phyloP scores from a whole-genome alignment of 225 moss, liverwort and hornwort species.

The Takakia lepidozioides region DNA sequence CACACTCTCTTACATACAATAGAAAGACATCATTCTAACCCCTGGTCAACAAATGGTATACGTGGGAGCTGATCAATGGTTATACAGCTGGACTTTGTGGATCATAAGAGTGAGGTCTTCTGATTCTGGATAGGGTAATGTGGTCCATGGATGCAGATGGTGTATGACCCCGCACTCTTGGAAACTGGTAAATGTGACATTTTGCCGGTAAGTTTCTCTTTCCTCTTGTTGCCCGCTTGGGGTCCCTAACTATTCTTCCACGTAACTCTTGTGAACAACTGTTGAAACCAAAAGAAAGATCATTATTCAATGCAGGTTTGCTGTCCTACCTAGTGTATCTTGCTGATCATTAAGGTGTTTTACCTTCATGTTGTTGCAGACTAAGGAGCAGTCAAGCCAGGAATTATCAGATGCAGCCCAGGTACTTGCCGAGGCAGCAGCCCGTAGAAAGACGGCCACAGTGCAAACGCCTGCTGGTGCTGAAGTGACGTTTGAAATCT shows the following conservation, averaged over 20 bases:
- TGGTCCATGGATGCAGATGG: conserved; percentile 54
- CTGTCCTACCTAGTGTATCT: no score
- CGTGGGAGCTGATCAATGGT: no score
- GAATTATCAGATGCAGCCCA: conserved; percentile 52
- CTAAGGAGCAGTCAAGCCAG: conserved; percentile 49
- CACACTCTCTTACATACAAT: neutral
- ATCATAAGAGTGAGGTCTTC: no score
- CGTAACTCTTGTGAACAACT: no score
- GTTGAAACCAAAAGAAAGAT: no score
- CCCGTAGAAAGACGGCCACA: conserved; percentile 46
- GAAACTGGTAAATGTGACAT: conserved; percentile 84
- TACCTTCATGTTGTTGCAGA: no score
- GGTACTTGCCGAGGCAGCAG: conserved; percentile 67
- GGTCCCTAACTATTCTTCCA: no score
- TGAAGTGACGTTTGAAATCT: conserved; percentile 71
- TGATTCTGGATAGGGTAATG: no score
- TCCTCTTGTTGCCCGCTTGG: no score
- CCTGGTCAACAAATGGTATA: neutral
- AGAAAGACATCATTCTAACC: neutral
- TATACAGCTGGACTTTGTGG: no score
- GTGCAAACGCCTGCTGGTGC: conserved; percentile 50
- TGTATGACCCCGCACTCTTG: conserved; percentile 65
- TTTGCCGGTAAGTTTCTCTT: conserved; percentile 49
- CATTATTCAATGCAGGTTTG: no score
- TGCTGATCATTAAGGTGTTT: no score